These are phyloP conservation scores for Pyrrhoderma lamaoense DNA, from an alignment of 1,284 basidiomycete species.

Conservation along the genomic window DNA sequence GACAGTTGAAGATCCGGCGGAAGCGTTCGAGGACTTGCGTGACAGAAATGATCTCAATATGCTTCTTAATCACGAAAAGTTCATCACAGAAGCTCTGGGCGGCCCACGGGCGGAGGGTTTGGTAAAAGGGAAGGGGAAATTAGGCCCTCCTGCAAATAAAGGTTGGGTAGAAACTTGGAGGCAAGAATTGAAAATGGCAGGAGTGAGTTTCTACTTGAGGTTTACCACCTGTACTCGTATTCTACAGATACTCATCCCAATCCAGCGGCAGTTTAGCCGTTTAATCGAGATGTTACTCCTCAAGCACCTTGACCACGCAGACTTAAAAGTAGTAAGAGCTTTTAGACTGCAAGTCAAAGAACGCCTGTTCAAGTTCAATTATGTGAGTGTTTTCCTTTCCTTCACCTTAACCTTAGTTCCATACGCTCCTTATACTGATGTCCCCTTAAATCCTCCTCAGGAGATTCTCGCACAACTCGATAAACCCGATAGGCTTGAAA, in stretches of 20 bases:
- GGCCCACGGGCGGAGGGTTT: conserved; percentile 29
- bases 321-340: conserved; percentile 49
- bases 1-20: conserved; percentile 95
- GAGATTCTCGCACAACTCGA: conserved; percentile 84
- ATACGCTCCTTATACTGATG: too few species aligned
- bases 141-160: conserved; percentile 71
- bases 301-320: conserved; percentile 58
- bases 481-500: conserved; percentile 77
- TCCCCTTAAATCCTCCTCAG: too few species aligned
- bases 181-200: conserved; percentile 82
- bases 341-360: conserved; percentile 89
- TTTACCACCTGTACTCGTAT: conserved; percentile 4
- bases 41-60: conserved; percentile 88
- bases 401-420: too few species aligned
- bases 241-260: not conserved
- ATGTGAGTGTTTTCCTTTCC: conserved; percentile 44
- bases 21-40: conserved; percentile 90
- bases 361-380: conserved; percentile 90
- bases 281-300: conserved; percentile 90
- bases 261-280: conserved; percentile 86
- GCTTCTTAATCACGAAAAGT: conserved; percentile 58
- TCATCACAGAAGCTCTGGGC: conserved; percentile 62
- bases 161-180: conserved; percentile 79
- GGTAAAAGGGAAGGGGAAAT: conserved; percentile 43
- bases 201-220: conserved; percentile 40